Base-by-base conservation (phyloP, 2,329 filamentous ascomycete genomes). In the Elsinoe australis region DNA sequence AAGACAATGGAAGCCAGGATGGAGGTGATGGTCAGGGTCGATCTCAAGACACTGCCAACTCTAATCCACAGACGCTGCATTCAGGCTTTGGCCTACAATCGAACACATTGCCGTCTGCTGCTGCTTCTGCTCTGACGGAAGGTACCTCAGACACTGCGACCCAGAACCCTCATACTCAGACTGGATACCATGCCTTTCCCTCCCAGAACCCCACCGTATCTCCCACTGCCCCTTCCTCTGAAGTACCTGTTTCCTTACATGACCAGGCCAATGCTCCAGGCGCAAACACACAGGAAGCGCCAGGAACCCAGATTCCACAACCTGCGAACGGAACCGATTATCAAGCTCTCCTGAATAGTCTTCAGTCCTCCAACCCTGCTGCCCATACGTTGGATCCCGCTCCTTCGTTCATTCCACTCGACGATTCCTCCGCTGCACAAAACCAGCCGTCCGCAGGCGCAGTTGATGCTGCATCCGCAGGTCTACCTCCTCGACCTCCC, bases 401-500 rank as follows among this genome's bases (percentile, higher is more conserved):
- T 55, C 48, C 53, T 48, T 49, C 55, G 36, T 55, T 53, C n/a
- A 41, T 41, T 31, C 50, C 55, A n/a, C 53, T 60, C 42, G 56
- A 60, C 53, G 49, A 51, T 50, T 61, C 56, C 49, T 58, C 38
- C 28, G 53, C 41, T 4, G 15, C 51, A 29, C 44, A 36, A 6
- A 33, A 49, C 19, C 51, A 55, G 10, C 36, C 56, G 33, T 51
- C 55, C 41, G 34, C 54, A 31, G 12, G 29, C 19, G 32, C 24
- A n/a, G 17, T 33, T 29, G 49, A 44, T 41, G 42, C 29, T 6
- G 60, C 65, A 42, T 63, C 68, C 28, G 63, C 63, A 49, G 63
- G 67, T 36, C 69, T 73, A 5, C 71, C 70, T 57, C 64, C 71
- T 29, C 64, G 69, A 52, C 71, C 70, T 34, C 71, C 70, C 51